These are phyloP conservation scores for Rhytidhysteron rufulum DNA, from an alignment of 2,329 filamentous ascomycete species.

Conservation along the genomic window DNA sequence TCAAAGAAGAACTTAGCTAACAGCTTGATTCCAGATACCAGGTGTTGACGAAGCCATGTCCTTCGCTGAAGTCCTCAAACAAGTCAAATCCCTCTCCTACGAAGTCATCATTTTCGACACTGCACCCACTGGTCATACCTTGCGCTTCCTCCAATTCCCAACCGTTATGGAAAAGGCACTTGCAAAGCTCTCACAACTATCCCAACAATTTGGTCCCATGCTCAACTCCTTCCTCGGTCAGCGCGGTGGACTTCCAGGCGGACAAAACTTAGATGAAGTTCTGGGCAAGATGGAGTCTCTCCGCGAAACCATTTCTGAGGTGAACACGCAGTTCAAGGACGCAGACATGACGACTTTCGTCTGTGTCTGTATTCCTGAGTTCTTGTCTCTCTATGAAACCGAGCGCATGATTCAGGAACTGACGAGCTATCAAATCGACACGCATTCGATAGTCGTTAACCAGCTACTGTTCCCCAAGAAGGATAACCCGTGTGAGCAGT, in stretches of 20 bases:
- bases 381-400: slow-evolving; percentile 94
- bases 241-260: slow-evolving; percentile 74
- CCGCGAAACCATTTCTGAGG: slow-evolving; percentile 88
- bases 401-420: slow-evolving; percentile 99
- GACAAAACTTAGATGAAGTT: slow-evolving; percentile 88
- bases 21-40: slow-evolving; percentile 63
- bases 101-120: slow-evolving; percentile 99
- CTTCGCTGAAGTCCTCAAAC: slow-evolving; percentile 97
- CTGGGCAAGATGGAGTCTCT: slow-evolving; percentile 92
- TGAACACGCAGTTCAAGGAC: slow-evolving; percentile 98
- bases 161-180: slow-evolving; percentile 97
- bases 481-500: slow-evolving; percentile 87
- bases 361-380: slow-evolving; percentile 97
- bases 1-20: neutral
- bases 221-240: slow-evolving; percentile 87
- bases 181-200: slow-evolving; percentile 94
- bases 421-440: slow-evolving; percentile 88
- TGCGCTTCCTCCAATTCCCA: slow-evolving; percentile 97
- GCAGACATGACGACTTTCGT: slow-evolving; percentile 94
- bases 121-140: slow-evolving; percentile 93
- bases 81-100: slow-evolving; percentile 98
- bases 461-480: slow-evolving; percentile 90
- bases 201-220: slow-evolving; percentile 90
- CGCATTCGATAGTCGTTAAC: slow-evolving; percentile 96
- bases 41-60: slow-evolving; percentile 99